Percentiles rank a stretch among this genome's conserved stretches.
These are phyloP conservation scores for Dysphania ambrosioides DNA, from an alignment of 148 eudicot species.

Conservation along the genomic window DNA sequence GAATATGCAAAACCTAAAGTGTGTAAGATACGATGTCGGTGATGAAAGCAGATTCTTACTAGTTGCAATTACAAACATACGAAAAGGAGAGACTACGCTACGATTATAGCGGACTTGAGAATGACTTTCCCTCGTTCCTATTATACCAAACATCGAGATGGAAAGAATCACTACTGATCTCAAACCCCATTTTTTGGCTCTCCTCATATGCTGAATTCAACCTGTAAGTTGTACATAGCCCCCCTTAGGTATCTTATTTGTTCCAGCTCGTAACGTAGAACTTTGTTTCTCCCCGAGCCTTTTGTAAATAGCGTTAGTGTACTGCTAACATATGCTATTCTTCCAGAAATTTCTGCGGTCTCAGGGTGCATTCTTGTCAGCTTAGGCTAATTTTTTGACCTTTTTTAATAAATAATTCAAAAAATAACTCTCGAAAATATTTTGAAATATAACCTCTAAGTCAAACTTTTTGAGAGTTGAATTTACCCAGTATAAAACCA, in stretches of 20 bases:
- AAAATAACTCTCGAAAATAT: too few relatives aligned
- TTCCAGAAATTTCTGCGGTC: too few relatives aligned
- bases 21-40: constrained; percentile 77
- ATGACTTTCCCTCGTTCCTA: constrained; percentile 34
- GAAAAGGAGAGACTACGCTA: constrained; percentile 82
- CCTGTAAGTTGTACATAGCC: constrained; percentile 11
- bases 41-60: constrained; percentile 79
- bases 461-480: too few relatives aligned
- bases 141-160: constrained; percentile 1
- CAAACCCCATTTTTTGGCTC: neutral
- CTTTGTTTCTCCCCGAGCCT: neutral
- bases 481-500: too few relatives aligned
- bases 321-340: too few relatives aligned
- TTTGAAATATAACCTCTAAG: too few relatives aligned
- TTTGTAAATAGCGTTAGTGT: neutral
- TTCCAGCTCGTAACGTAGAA: constrained; percentile 1
- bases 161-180: constrained; percentile 3
- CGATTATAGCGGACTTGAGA: constrained; percentile 86
- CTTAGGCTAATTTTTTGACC: too few relatives aligned
- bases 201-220: neutral
- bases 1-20: constrained; percentile 94
- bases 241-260: neutral
- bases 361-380: too few relatives aligned
- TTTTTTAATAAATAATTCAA: too few relatives aligned
- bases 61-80: constrained; percentile 87